Evolutionary conservation across 441 rosid genomes (phyloP), one percentile per base, ranked within the genome.

Genomic region (Erysimum cheiri): DNA sequence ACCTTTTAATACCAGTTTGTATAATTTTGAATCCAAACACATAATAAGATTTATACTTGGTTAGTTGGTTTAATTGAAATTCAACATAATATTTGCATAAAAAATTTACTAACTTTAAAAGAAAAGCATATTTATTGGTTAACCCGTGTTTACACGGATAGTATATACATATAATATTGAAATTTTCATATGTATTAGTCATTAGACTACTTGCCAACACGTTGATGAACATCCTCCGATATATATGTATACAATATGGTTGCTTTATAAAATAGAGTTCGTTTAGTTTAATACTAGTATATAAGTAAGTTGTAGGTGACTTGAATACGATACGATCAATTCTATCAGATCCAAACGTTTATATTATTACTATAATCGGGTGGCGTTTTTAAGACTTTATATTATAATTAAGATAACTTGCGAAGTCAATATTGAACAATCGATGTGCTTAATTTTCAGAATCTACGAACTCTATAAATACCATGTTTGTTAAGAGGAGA

Each of bases 401-500:
- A 12, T 19, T 12, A 5, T 35, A 0, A 46, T 8, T 55, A 35
- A 46, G 33, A 57, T 46, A 24, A 46, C 6, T 22, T n/a, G 4
- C 0, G 2, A 69, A 58, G 73, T 58, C 66, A 59, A 58, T 10
- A 44, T 36, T 69, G 26, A 44, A 24, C 65, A 69, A 6, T 22
- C 43, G 1, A 69, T 36, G 2, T 26, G 37, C 8, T n/a, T 7
- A 40, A 9, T 36, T 6, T 48, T 47, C n/a, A 61, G 19, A 61
- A 70, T 31, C 47, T 22, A 70, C 37, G 10, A 53, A 50, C 26
- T 53, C 62, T 60, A 61, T 71, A 52, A 61, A 62, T 53, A 71
- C 36, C 13, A 1, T 5, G 33, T 6, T 36, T 59, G 31, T 31
- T 17, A 41, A 32, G 4, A 10, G 1, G 36, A 61, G 13, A 52